phyloP scores from a whole-genome alignment of 805 yeast genomes.

The Candida boidinii region DNA sequence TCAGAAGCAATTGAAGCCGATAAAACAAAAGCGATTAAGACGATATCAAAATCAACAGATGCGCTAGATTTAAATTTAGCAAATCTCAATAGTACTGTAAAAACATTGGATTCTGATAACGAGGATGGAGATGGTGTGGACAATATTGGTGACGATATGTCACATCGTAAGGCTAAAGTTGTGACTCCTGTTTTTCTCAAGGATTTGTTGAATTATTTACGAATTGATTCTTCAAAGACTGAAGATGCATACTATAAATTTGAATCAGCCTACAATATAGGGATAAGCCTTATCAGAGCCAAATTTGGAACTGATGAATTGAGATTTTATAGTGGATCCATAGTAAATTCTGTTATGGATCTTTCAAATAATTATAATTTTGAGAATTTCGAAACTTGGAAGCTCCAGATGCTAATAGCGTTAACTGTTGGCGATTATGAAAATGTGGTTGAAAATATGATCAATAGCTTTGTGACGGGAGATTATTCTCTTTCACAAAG shows the following conservation, averaged over 20 bases:
- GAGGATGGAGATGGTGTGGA: constrained; percentile 43
- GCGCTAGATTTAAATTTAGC: neutral
- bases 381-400: constrained; percentile 51
- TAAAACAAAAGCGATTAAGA: neutral
- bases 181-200: constrained; percentile 60
- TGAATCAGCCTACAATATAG: constrained; percentile 38
- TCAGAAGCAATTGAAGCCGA: constrained; percentile 2
- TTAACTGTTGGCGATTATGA: constrained; percentile 43
- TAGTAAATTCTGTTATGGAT: constrained; percentile 43
- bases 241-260: constrained; percentile 40
- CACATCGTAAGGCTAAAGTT: constrained; percentile 25
- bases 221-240: constrained; percentile 32
- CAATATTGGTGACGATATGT: constrained; percentile 31
- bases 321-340: constrained; percentile 42
- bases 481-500: constrained; percentile 81
- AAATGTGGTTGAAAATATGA: constrained; percentile 33
- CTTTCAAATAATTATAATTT: constrained; percentile 51
- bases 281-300: constrained; percentile 54
- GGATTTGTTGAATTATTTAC: constrained; percentile 55
- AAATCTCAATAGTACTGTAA: constrained; percentile 3
- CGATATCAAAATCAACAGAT: neutral
- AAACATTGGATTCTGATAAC: constrained; percentile 19
- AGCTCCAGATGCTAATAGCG: constrained; percentile 58
- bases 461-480: constrained; percentile 47
- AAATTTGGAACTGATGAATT: constrained; percentile 63